Evolutionary conservation across 768 basidiomycete species (phyloP).

Genomic region (Suillus subalutaceus): DNA sequence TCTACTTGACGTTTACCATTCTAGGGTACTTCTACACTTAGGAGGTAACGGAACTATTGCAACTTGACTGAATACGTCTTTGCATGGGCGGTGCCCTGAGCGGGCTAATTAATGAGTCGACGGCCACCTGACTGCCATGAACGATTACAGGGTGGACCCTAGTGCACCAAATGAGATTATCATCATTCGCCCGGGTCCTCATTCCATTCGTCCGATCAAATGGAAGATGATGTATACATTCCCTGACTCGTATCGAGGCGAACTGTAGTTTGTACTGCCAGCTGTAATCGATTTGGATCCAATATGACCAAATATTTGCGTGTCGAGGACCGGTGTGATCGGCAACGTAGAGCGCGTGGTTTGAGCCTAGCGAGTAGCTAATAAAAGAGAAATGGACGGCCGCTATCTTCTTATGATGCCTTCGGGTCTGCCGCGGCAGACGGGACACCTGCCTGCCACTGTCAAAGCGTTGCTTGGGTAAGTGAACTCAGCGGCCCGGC

Average conservation of each 20-base stretch:
- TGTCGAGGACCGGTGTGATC: background rate
- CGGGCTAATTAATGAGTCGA: conserved; percentile 1
- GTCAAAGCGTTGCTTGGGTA: too few species aligned
- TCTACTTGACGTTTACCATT: background rate
- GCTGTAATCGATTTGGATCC: background rate
- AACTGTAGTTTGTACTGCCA: background rate
- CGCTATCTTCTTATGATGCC: too few species aligned
- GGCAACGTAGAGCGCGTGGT: background rate
- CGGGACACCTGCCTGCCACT: background rate
- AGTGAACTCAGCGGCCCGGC: conserved; percentile 22
- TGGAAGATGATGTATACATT: conserved; percentile 4
- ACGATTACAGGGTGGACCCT: background rate
- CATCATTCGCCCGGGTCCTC: background rate
- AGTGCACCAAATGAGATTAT: background rate
- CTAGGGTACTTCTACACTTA: conserved; percentile 3
- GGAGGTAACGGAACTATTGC: conserved; percentile 5
- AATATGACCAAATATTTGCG: background rate
- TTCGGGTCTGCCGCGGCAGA: background rate
- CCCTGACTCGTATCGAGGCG: background rate
- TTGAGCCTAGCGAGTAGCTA: background rate
- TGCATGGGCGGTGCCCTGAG: too few species aligned
- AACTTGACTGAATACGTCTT: background rate
- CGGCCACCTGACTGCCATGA: background rate
- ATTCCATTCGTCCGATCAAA: conserved; percentile 11
- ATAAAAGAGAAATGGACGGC: background rate